phyloP scores from a whole-genome alignment of 495 filamentous ascomycete genomes.

The Trichoderma virens region DNA sequence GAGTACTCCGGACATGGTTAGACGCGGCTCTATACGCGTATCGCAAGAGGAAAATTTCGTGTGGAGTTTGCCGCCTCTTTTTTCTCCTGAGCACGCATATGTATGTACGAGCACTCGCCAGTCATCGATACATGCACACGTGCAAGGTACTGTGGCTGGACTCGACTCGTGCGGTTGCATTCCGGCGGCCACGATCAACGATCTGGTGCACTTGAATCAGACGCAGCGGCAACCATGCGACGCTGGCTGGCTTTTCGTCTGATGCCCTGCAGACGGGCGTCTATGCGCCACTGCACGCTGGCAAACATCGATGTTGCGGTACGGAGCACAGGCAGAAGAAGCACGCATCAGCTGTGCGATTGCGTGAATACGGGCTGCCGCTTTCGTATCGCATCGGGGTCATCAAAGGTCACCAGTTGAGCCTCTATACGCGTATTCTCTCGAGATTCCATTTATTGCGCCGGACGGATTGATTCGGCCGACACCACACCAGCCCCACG shows the following conservation, averaged over 20 bases:
- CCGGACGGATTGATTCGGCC: constrained; percentile 6
- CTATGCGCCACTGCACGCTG: no score
- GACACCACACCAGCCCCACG: background rate
- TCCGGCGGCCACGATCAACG: background rate
- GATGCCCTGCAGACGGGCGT: no score
- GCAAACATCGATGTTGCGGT: no score
- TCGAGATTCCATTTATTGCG: no score
- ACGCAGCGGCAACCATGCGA: background rate
- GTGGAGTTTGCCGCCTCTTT: no score
- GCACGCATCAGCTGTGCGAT: no score
- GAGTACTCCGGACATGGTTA: constrained; percentile 1
- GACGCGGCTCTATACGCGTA: background rate
- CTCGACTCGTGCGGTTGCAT: background rate
- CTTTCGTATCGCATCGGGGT: background rate
- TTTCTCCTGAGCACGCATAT: background rate
- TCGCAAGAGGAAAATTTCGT: background rate
- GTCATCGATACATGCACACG: no score
- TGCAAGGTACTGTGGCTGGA: no score
- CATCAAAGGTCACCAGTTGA: no score
- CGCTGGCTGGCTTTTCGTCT: no score
- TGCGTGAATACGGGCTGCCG: background rate
- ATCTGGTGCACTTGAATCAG: background rate
- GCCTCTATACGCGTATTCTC: no score
- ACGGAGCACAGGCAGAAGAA: no score
- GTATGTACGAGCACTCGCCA: background rate